These are phyloP conservation scores for Exophiala aquamarina DNA, from an alignment of 2,329 filamentous ascomycete species.

Conservation along the genomic window DNA sequence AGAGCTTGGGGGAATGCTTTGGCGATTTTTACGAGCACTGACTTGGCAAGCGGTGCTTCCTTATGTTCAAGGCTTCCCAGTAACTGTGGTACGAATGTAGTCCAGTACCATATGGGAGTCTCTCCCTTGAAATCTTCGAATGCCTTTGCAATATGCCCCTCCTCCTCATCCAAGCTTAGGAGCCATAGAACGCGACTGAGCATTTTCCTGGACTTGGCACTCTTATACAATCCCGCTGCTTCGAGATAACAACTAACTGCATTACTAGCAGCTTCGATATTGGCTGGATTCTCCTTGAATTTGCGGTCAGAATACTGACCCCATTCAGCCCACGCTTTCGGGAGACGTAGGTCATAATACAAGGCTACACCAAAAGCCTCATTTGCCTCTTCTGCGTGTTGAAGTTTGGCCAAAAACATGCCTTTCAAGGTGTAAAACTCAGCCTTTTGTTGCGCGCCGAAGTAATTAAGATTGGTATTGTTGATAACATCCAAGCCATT, in stretches of 20 bases:
- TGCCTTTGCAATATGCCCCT: constrained; percentile 76
- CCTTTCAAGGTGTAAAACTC: constrained; percentile 99
- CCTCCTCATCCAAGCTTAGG: constrained; percentile 86
- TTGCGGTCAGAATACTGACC: constrained; percentile 96
- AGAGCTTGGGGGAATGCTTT: constrained; percentile 94
- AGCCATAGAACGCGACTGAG: constrained; percentile 94
- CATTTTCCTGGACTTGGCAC: constrained; percentile 90
- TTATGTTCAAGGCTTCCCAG: constrained; percentile 88
- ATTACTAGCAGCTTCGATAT: constrained; percentile 81
- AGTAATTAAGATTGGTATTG: constrained; percentile 99
- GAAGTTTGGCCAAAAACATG: constrained; percentile 96
- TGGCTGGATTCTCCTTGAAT: constrained; percentile 85
- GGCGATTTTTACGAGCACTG: constrained; percentile 87
- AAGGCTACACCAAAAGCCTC: constrained; percentile 91
- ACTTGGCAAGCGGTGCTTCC: constrained; percentile 82
- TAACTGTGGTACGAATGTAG: constrained; percentile 96
- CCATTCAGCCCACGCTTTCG: constrained; percentile 99
- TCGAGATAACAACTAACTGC: constrained; percentile 95
- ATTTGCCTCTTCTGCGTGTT: constrained; percentile 86
- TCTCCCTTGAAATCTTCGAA: constrained; percentile 98
- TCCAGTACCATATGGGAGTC: constrained; percentile 99
- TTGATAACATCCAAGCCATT: constrained; percentile 97
- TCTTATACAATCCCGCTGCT: constrained; percentile 95
- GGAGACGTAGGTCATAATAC: constrained; percentile 91
- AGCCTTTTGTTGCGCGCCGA: constrained; percentile 91